A percentile compares a stretch with the other conserved stretches of the same genome.
Conservation (phyloP, 148 eudicot genomes). For the Salicornia ramosissima region DNA sequence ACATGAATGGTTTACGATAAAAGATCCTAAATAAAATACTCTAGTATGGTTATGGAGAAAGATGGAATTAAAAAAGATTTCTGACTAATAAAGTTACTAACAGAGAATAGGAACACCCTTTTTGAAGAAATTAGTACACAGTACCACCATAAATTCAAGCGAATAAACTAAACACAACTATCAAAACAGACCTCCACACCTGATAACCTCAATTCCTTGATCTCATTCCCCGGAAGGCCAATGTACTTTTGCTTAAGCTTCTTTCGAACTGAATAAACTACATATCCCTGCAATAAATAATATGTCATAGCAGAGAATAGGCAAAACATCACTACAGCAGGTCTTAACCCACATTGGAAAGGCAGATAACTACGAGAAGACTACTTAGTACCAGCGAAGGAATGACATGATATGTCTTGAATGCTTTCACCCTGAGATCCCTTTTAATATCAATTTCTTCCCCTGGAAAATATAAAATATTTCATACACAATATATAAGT, state of each 20-base stretch:
- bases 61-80: too few relatives aligned
- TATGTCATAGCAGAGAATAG: constrained; percentile 2
- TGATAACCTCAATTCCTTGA: constrained; percentile 64
- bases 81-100: not conserved
- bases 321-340: not conserved
- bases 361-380: not conserved
- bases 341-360: not conserved
- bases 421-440: constrained; percentile 81
- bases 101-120: not conserved
- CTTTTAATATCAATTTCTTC: constrained; percentile 66
- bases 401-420: constrained; percentile 71
- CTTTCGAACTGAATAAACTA: constrained; percentile 63
- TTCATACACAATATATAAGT: not conserved
- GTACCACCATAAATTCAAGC: not conserved
- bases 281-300: constrained; percentile 59
- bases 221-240: constrained; percentile 69
- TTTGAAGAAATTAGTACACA: not conserved
- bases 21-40: too few relatives aligned
- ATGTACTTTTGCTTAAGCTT: constrained; percentile 79
- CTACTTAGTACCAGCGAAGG: constrained; percentile 63
- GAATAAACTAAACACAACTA: constrained; percentile 8
- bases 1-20: too few relatives aligned
- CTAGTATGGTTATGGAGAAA: too few relatives aligned
- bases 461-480: constrained; percentile 33
- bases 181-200: constrained; percentile 71